Percentiles rank a stretch among this genome's conserved stretches.
These are phyloP conservation scores for Agastache rugosa DNA, from an alignment of 257 asterid genomes.

Conservation along the genomic window DNA sequence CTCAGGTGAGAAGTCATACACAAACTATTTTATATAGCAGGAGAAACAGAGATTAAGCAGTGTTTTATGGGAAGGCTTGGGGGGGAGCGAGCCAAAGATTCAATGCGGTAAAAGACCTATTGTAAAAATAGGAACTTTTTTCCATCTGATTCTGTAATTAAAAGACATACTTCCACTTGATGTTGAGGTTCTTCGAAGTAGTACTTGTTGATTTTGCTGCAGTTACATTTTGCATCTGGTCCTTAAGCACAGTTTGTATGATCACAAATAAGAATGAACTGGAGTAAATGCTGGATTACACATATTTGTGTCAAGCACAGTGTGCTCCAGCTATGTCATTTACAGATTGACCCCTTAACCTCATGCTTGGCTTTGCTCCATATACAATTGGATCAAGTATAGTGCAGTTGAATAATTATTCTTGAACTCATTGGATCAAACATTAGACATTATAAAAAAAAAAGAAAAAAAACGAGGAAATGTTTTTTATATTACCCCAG, in stretches of 20 bases:
- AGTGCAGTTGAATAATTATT: background rate
- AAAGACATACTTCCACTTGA: background rate
- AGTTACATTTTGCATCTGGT: background rate
- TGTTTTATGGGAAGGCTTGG: no score
- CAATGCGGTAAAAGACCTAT: background rate
- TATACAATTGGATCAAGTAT: background rate
- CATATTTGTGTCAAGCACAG: background rate
- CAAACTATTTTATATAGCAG: slow-evolving; percentile 11
- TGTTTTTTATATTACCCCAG: background rate
- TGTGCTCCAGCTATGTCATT: background rate
- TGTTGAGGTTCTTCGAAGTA: background rate
- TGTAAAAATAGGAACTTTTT: background rate
- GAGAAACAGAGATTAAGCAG: background rate
- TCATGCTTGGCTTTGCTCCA: slow-evolving; percentile 1
- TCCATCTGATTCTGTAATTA: background rate
- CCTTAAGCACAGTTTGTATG: background rate
- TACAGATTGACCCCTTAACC: background rate
- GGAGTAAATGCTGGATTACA: background rate
- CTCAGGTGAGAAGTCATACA: slow-evolving; percentile 44
- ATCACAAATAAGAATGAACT: background rate
- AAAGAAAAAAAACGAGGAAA: background rate
- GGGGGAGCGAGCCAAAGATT: background rate
- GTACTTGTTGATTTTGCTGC: background rate
- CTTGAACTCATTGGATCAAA: slow-evolving; percentile 6
- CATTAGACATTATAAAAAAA: background rate